Base-by-base conservation (phyloP, 106 monocot genomes). In the Dendrobium officinale region DNA sequence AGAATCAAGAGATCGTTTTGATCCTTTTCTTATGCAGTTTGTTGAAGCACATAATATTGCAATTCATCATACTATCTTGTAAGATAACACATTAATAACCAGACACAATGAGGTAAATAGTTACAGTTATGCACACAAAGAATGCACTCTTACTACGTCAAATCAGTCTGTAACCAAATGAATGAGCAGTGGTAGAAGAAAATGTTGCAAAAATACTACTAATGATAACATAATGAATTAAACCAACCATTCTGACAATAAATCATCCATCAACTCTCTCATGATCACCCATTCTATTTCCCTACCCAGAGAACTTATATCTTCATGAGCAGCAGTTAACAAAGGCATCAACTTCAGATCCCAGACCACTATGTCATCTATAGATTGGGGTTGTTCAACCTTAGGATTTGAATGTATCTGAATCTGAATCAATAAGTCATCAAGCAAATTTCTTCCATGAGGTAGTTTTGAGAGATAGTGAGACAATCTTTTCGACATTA, bases 271-370 rank as follows among this genome's bases (percentile, higher is more conserved):
- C 77, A 95, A 80, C 22, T 87, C 85, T 11, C 72, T 84, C 2
- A 90, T 37, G 49, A 95, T 86, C 43, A 85, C 78, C 48, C 42
- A 55, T 77, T 87, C 95, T n/a, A 92, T 37, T 47, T 90, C 87
- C 61, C 13, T 77, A 45, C 84, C 88, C 9, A 87, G 67, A 15
- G 22, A 82, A 81, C 80, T 84, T 11, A 82, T 26, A 55, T 87
- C 88, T n/a, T 85, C 80, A 59, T 79, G 40, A 43, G 77, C 77
- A 44, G 55, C 55, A 40, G 44, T 49, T 22, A 66, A 73, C 88
- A 89, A 89, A 67, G 85, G 81, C 79, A 43, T 81, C 75, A 26
- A 75, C 42, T 77, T 87, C 41, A 92, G 26, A 79, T 95, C 91
- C 17, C 66, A 27, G 47, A 77, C 84, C 16, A 91, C 61, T 49